Evolutionary conservation across 2,329 filamentous ascomycete species (phyloP), one percentile per base, ranked within the genome.

Genomic region (Colletotrichum viniferum): DNA sequence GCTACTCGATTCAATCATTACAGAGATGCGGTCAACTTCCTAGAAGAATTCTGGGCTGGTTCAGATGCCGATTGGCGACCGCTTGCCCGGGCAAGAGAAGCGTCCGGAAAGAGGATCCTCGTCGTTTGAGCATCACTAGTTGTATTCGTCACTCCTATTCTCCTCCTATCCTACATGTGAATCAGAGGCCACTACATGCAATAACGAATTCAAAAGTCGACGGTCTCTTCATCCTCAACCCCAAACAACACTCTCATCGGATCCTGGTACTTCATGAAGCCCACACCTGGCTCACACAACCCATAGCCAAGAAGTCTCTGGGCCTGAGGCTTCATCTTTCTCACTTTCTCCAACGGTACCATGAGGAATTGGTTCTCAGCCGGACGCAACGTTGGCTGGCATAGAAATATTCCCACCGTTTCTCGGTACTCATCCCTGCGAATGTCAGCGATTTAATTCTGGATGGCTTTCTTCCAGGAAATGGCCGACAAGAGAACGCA

Each of bases 201-300:
- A 52, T 7, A n/a, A 13, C 4, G 4, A 48, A 13, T n/a, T 64
- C 73, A 78, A 76, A 81, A 82, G 24, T 81, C 76, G 34, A 84
- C 79, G 0, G 83, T 85, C 63, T 85, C 82, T 61, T 83, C 81
- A 67, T 85, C 84, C 30, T 82, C 77, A 16, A 85, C 81, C 1
- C 81, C 81, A 65, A 84, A 85, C 16, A 85, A 77, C 21, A 81
- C 79, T 64, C 80, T 79, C 82, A 85, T 85, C 0, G 83, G 84
- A 64, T 85, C 83, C 61, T 84, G 81, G 26, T 84, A 85, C 62
- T 83, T 79, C 68, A 81, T 81, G 65, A 85, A 80, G 2, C 84
- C 83, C 4, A 84, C 78, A 3, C 81, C 83, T 2, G 84, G 83
- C 8, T 81, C 79, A 34, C 77, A 80, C 16, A 85, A 77, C 1